Evolutionary conservation across 176 grass and related monocot genomes (phyloP).

Genomic region (Triticum turgidum): DNA sequence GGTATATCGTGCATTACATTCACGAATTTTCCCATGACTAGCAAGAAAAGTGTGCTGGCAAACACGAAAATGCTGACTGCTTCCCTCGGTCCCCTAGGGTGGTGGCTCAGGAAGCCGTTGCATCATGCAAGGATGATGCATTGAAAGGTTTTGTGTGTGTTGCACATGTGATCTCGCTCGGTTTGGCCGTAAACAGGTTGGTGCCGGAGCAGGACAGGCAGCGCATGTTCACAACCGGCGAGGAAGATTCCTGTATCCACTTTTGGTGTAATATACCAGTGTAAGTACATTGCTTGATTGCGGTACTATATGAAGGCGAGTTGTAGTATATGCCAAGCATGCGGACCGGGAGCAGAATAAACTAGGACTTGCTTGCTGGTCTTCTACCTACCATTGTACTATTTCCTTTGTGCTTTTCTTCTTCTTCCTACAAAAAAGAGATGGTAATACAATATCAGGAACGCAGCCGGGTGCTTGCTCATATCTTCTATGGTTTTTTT

Average conservation of each 20-base stretch:
- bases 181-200: neutral
- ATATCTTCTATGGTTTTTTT: neutral
- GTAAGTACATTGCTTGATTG: neutral
- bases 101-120: neutral
- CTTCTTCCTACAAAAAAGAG: neutral
- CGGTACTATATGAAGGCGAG: neutral
- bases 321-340: slow-evolving; percentile 6
- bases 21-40: neutral
- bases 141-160: neutral
- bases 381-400: neutral
- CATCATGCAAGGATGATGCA: neutral
- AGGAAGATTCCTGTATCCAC: neutral
- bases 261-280: neutral
- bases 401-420: neutral
- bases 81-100: neutral
- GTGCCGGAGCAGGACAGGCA: neutral
- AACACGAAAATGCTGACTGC: neutral
- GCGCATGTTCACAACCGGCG: neutral
- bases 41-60: neutral
- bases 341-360: neutral
- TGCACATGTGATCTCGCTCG: neutral
- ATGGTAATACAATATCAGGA: neutral
- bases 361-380: neutral
- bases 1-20: neutral
- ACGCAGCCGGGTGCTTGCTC: neutral